Percentiles rank a stretch among this genome's conserved stretches.
These are phyloP conservation scores for Glebionis coronaria DNA, from an alignment of 129 eudicot genomes.

Conservation along the genomic window DNA sequence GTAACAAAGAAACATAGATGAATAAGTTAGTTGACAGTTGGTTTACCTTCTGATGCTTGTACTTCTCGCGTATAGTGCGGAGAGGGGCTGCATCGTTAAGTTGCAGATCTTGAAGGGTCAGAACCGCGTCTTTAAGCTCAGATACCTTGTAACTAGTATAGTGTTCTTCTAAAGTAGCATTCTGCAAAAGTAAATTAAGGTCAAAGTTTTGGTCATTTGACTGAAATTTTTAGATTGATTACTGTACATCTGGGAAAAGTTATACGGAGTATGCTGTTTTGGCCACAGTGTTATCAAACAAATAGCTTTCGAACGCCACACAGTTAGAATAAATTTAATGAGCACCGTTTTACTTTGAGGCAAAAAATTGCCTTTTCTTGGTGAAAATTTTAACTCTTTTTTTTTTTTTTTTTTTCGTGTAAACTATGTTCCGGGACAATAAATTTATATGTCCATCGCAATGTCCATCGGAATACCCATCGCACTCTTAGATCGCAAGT, in stretches of 20 bases:
- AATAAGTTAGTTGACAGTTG: background rate
- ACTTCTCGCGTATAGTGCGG: conserved; percentile 71
- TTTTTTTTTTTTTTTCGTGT: too few relatives aligned
- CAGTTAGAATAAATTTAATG: background rate
- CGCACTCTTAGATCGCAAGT: too few relatives aligned
- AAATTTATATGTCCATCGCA: too few relatives aligned
- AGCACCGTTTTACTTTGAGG: background rate
- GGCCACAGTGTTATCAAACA: background rate
- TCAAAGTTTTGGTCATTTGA: conserved; percentile 19
- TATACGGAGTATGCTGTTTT: too few relatives aligned
- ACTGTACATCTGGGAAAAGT: background rate
- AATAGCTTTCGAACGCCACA: background rate
- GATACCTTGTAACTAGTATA: conserved; percentile 56
- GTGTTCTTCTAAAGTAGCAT: conserved; percentile 70
- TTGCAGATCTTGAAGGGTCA: conserved; percentile 65
- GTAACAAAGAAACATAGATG: background rate
- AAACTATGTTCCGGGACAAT: too few relatives aligned
- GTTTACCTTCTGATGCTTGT: conserved; percentile 67
- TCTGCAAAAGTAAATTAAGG: conserved; percentile 47
- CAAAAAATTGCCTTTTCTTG: background rate
- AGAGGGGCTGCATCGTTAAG: conserved; percentile 49
- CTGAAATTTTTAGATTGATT: background rate
- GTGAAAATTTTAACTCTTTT: too few relatives aligned
- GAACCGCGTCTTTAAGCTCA: conserved; percentile 54
- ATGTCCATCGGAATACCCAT: too few relatives aligned